Percentiles rank a stretch among this genome's conserved stretches.
Conservation (phyloP, 495 filamentous ascomycete species). For the Tuber borchii region DNA sequence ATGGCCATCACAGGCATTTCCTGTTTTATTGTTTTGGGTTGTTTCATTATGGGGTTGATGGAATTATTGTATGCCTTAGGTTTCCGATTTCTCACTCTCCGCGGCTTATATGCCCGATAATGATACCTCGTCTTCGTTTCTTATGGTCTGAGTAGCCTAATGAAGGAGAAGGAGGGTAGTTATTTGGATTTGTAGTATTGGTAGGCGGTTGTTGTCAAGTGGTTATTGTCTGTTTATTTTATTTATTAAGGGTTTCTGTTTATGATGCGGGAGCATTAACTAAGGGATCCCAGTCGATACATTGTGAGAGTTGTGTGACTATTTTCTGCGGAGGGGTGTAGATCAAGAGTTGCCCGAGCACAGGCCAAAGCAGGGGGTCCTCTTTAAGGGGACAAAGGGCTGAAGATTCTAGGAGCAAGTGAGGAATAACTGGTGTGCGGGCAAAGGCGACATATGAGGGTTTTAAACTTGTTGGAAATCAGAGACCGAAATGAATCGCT, state of each 20-base stretch:
- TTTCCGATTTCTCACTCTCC: neutral
- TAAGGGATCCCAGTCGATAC: neutral
- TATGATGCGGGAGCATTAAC: neutral
- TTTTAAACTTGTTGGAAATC: neutral
- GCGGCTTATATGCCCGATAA: neutral
- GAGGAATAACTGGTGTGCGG: neutral
- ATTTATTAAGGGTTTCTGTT: neutral
- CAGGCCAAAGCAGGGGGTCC: neutral
- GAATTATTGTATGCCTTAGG: neutral
- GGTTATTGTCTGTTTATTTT: neutral
- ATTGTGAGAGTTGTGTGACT: neutral
- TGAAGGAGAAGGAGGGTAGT: neutral
- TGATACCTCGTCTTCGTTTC: neutral
- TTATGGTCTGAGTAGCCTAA: neutral
- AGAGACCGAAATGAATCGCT: neutral
- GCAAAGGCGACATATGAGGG: neutral
- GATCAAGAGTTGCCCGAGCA: neutral
- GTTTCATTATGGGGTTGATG: neutral
- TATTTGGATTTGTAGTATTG: neutral
- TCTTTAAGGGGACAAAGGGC: neutral
- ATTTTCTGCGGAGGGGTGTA: neutral
- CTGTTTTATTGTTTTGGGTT: neutral
- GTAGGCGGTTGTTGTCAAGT: neutral
- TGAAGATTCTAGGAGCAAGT: neutral
- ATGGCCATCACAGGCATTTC: neutral